Evolutionary conservation across 2,329 filamentous ascomycete species (phyloP).

Genomic region (Alternaria sp.): DNA sequence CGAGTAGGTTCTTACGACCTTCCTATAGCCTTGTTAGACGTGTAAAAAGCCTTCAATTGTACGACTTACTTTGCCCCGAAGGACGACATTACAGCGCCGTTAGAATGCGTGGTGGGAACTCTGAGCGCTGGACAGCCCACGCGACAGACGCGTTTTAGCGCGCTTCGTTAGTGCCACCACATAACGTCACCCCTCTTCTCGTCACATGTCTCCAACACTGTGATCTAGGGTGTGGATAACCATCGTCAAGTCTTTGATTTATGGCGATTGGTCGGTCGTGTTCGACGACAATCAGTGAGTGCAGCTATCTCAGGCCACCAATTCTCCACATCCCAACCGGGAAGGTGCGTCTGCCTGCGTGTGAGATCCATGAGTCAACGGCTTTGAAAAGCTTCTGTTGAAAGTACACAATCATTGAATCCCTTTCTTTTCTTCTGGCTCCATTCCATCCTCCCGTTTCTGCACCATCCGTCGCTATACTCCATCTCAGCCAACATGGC

Average conservation of each 20-base stretch:
- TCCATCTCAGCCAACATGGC: conserved; percentile 24
- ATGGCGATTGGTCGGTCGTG: background rate
- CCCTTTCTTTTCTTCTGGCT: background rate
- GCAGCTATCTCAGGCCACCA: conserved; percentile 9
- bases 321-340: conserved; percentile 12
- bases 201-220: background rate
- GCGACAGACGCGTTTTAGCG: conserved; percentile 40
- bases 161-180: conserved; percentile 26
- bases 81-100: conserved; percentile 35
- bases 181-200: conserved; percentile 24
- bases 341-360: conserved; percentile 18
- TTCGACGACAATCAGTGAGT: background rate
- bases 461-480: background rate
- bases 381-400: background rate
- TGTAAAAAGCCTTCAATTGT: background rate
- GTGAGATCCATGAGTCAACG: background rate
- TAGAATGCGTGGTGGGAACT: conserved; percentile 17
- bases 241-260: background rate
- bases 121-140: conserved; percentile 18
- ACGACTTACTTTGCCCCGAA: conserved; percentile 36
- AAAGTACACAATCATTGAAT: background rate
- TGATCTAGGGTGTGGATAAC: background rate
- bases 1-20: conserved; percentile 48
- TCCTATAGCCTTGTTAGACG: conserved; percentile 37
- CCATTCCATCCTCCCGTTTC: background rate